Evolutionary conservation across 805 yeast genomes (phyloP).

Genomic region (Starmerella bombi): DNA sequence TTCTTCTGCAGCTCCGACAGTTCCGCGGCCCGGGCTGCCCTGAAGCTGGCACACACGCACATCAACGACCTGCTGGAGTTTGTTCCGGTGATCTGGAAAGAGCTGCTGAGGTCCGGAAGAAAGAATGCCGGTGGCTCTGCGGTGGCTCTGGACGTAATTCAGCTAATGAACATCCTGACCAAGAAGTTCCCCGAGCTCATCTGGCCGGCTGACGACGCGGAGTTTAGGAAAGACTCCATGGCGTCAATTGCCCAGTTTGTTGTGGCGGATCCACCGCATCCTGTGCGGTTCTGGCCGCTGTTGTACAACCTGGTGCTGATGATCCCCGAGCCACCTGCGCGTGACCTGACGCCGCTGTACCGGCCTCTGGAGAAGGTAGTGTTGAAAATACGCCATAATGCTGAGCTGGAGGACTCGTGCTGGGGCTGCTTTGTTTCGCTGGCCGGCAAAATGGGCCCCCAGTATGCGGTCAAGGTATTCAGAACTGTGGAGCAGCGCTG

Average conservation of each 20-base stretch:
- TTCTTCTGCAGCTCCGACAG: slow-evolving; percentile 31
- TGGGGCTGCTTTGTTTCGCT: slow-evolving; percentile 23
- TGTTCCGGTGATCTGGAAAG: slow-evolving; percentile 11
- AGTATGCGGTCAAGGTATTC: slow-evolving; percentile 2
- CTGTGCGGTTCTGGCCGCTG: slow-evolving; percentile 19
- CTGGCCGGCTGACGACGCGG: slow-evolving; percentile 18
- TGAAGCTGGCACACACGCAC: slow-evolving; percentile 30
- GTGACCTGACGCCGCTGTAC: slow-evolving; percentile 10
- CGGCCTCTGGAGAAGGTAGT: slow-evolving; percentile 13
- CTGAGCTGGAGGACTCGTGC: slow-evolving; percentile 17
- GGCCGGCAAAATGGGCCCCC: slow-evolving; percentile 10
- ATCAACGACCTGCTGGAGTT: slow-evolving; percentile 4
- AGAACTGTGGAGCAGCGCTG: slow-evolving; percentile 12
- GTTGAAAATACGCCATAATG: slow-evolving; percentile 6
- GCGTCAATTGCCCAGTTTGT: slow-evolving; percentile 17
- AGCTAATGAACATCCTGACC: slow-evolving; percentile 32
- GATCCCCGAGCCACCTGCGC: slow-evolving; percentile 8
- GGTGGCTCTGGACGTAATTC: slow-evolving; percentile 22
- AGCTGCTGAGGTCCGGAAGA: slow-evolving; percentile 19
- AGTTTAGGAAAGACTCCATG: slow-evolving; percentile 10
- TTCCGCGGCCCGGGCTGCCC: slow-evolving; percentile 32
- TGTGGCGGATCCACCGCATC: slow-evolving; percentile 10
- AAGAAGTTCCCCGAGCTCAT: slow-evolving; percentile 29
- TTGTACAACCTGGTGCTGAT: slow-evolving; percentile 17
- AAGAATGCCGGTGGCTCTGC: slow-evolving; percentile 13